Percentiles rank a stretch among this genome's conserved stretches.
Evolutionary conservation across 192 early-diverging fungal genomes (phyloP).

Genomic region (Podila clonocystis): DNA sequence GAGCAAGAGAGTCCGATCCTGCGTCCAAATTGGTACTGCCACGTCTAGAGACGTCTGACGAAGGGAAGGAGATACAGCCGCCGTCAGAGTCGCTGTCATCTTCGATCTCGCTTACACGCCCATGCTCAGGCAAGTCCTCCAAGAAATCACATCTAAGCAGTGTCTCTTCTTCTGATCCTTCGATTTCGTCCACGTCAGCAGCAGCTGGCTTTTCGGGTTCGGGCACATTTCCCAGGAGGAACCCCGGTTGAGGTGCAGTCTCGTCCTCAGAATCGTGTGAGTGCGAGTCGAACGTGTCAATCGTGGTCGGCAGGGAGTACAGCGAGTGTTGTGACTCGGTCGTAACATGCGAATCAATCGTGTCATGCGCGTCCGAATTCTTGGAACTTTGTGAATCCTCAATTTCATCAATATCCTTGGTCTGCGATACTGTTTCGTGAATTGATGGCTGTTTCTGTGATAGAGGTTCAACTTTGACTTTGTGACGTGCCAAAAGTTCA

Average conservation of each 20-base stretch:
- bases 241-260: neutral
- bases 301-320: no score
- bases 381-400: neutral
- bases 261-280: neutral
- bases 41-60: neutral
- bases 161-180: neutral
- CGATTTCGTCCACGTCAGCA: neutral
- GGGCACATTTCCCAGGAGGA: neutral
- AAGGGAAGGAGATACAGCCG: neutral
- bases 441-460: no score
- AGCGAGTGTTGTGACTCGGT: neutral
- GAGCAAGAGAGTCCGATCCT: neutral
- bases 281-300: no score
- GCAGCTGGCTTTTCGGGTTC: neutral
- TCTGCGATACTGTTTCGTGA: no score
- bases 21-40: neutral
- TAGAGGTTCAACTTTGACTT: neutral
- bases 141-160: neutral
- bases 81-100: neutral
- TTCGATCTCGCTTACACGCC: neutral
- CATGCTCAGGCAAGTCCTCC: constrained; percentile 2
- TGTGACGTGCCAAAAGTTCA: neutral
- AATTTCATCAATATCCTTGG: neutral
- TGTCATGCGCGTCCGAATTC: no score
- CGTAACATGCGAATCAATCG: neutral